phyloP scores from a whole-genome alignment of 257 asterid genomes.

The Phtheirospermum japonicum region DNA sequence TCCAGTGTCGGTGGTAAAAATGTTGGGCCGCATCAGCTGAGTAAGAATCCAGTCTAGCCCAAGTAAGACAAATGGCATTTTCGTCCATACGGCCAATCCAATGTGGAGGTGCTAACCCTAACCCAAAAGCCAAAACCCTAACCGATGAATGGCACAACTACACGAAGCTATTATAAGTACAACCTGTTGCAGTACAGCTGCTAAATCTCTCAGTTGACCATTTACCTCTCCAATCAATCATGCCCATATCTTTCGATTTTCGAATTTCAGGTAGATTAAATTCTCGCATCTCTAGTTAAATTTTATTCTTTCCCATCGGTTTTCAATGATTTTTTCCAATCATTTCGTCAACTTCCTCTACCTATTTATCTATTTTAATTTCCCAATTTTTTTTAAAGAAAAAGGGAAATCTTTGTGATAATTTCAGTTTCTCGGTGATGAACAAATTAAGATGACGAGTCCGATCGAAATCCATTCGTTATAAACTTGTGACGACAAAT shows the following conservation, averaged over 20 bases:
- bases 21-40: background rate
- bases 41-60: background rate
- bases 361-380: background rate
- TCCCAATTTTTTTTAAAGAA: background rate
- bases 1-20: background rate
- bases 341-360: background rate
- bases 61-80: background rate
- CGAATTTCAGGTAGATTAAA: slow-evolving; percentile 23
- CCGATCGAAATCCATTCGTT: slow-evolving; percentile 84
- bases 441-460: slow-evolving; percentile 75
- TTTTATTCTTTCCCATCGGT: background rate
- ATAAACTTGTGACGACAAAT: slow-evolving; percentile 53
- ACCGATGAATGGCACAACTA: background rate
- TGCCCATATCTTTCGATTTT: slow-evolving; percentile 2
- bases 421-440: slow-evolving; percentile 59
- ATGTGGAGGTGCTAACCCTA: slow-evolving; percentile 22
- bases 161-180: slow-evolving; percentile 16
- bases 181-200: background rate
- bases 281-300: background rate
- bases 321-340: background rate
- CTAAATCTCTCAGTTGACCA: background rate
- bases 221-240: slow-evolving; percentile 10
- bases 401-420: slow-evolving; percentile 3
- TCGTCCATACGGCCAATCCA: background rate
- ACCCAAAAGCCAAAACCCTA: slow-evolving; percentile 21